Evolutionary conservation across 2,329 filamentous ascomycete genomes (phyloP), one percentile per base, ranked within the genome.

Genomic region (Phialocephala subalpina): DNA sequence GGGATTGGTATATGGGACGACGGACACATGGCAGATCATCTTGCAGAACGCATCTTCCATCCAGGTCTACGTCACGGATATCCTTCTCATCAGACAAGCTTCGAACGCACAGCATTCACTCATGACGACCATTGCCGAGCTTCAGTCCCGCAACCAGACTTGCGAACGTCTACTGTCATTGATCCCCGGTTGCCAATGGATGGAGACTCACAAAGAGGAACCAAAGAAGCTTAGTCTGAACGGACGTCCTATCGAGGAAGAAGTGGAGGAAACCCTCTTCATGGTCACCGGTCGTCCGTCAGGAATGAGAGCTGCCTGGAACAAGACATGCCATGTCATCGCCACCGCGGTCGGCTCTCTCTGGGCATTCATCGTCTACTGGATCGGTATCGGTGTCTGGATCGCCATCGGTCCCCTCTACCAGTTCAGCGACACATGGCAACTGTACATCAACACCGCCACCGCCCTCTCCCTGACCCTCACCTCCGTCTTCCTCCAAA

Each of bases 361-460:
- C 12, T 71, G 64, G 8, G 71, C 76, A 0, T 70, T 78, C 35
- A 66, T 72, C 53, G 62, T 79, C 25, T 80, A 77, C 74, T 79
- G 77, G 77, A 67, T 72, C 9, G 75, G 77, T 52, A 78, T 80
- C 60, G 53, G 75, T 56, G 69, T 76, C 36, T 80, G 78, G 78
- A 64, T 78, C 11, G 74, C 70, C 36, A 74, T 76, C 18, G 79
- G 78, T 1, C 67, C 72, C 2, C 69, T 68, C 12, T 69, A 72
- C 36, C 33, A 70, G 35, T 80, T 73, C 64, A 75, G 72, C 49
- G 71, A 79, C 67, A 73, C 72, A 7, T 80, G 79, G 79, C 79
- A 80, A 72, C 73, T 80, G 14, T 78, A 80, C 68, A 78, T 81
- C 72, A 81, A 82, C 74, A 80, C 81, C 2, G 79, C 80, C 9